Conservation (phyloP, 2,329 filamentous ascomycete genomes). For the Arthrinium phaeospermum region DNA sequence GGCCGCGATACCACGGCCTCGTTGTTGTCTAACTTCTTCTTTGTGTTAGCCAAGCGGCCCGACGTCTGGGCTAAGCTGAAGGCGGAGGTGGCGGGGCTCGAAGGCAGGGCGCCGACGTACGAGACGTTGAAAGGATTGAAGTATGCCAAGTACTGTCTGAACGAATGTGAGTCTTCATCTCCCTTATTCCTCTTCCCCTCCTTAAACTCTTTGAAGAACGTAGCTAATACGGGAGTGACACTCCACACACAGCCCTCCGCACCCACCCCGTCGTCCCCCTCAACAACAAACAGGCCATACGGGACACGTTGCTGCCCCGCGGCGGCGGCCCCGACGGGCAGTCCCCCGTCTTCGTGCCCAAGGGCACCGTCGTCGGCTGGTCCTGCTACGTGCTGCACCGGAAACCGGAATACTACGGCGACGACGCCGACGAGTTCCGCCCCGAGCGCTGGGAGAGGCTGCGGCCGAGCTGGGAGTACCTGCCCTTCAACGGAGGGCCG, state of each 20-base stretch:
- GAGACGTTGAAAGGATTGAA: constrained; percentile 13
- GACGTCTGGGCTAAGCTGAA: constrained; percentile 20
- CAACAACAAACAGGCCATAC: constrained; percentile 30
- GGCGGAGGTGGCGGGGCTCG: constrained; percentile 19
- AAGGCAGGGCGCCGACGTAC: constrained; percentile 17
- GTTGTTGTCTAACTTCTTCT: constrained; percentile 26
- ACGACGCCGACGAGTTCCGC: constrained; percentile 49
- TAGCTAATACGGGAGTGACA: background rate
- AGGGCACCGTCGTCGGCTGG: constrained; percentile 46
- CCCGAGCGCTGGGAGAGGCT: constrained; percentile 50
- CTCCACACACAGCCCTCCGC: constrained; percentile 28
- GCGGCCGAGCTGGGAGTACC: constrained; percentile 29
- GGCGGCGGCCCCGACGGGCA: constrained; percentile 33
- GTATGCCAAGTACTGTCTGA: constrained; percentile 10
- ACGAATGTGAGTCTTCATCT: constrained; percentile 29
- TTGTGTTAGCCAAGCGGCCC: constrained; percentile 16
- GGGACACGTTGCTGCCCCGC: constrained; percentile 32
- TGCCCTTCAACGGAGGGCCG: constrained; percentile 35
- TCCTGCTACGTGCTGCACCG: constrained; percentile 52
- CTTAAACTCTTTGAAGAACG: too few species aligned
- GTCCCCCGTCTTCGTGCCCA: constrained; percentile 35
- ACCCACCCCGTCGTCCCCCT: constrained; percentile 35
- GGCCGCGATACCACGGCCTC: constrained; percentile 36
- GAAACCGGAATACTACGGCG: constrained; percentile 44
- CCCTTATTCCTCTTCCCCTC: background rate